Evolutionary conservation across 2,329 filamentous ascomycete genomes (phyloP).

Genomic region (Aspergillus ruber): DNA sequence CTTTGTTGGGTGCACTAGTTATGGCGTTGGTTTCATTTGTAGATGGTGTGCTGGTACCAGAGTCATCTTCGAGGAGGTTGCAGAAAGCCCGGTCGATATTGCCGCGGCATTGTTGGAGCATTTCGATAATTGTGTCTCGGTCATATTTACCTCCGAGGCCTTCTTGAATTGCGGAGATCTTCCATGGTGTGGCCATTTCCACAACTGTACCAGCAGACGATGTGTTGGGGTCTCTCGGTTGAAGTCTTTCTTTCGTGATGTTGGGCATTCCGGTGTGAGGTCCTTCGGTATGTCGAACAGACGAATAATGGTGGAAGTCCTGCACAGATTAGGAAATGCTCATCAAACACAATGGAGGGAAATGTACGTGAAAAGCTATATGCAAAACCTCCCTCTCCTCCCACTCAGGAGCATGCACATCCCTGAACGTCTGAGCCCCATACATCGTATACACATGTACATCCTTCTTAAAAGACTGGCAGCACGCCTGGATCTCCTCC

Average conservation of each 20-base stretch:
- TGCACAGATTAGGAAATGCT: constrained; percentile 25
- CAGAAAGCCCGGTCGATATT: constrained; percentile 50
- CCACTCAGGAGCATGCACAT: constrained; percentile 34
- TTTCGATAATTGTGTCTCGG: constrained; percentile 46
- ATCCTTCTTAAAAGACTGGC: constrained; percentile 54
- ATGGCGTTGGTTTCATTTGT: constrained; percentile 1
- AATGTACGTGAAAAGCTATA: constrained; percentile 58
- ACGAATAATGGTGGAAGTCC: constrained; percentile 62
- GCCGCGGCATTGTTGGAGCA: constrained; percentile 48
- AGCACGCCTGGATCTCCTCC: constrained; percentile 62
- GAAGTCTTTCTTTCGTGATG: constrained; percentile 31
- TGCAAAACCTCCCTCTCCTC: constrained; percentile 41
- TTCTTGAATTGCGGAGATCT: constrained; percentile 48
- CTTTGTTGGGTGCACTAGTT: constrained; percentile 15
- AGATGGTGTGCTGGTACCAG: constrained; percentile 25
- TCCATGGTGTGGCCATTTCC: constrained; percentile 47
- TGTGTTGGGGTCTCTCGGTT: not conserved
- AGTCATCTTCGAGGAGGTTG: constrained; percentile 46
- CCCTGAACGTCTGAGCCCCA: constrained; percentile 40
- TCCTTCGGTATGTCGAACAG: constrained; percentile 55
- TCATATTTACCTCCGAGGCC: constrained; percentile 47
- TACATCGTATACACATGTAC: constrained; percentile 53
- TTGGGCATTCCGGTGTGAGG: constrained; percentile 52
- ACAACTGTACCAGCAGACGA: constrained; percentile 11
- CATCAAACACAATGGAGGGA: not conserved